A percentile compares a stretch with the other conserved stretches of the same genome.
Conservation (phyloP, 768 basidiomycete species). For the Mycena rosella region DNA sequence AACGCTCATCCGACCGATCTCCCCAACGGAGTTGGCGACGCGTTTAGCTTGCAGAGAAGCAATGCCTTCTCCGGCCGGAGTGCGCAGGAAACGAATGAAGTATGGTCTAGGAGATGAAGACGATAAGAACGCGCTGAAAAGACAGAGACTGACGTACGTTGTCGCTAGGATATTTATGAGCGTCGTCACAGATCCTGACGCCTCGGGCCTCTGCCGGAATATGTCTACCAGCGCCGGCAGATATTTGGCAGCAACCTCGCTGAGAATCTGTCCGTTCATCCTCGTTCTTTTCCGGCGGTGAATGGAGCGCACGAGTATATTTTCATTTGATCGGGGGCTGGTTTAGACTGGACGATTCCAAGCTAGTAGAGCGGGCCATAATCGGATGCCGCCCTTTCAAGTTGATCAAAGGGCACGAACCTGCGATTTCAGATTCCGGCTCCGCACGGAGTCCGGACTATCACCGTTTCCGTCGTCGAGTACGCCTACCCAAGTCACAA, state of each 20-base stretch:
- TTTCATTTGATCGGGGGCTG: constrained; percentile 13
- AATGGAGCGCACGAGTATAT: constrained; percentile 26
- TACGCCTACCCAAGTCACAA: constrained; percentile 26
- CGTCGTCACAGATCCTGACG: constrained; percentile 41
- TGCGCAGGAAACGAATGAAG: constrained; percentile 54
- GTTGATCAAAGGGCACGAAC: neutral
- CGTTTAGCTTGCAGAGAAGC: constrained; percentile 53
- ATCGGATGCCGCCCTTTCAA: neutral
- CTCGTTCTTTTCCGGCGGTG: neutral
- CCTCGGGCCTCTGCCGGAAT: constrained; percentile 42
- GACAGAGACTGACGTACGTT: constrained; percentile 44
- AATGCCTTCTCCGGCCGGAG: constrained; percentile 47
- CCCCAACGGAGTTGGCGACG: constrained; percentile 42
- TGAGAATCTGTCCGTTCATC: constrained; percentile 14
- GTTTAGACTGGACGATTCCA: constrained; percentile 23
- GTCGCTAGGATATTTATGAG: constrained; percentile 51
- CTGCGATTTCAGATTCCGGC: constrained; percentile 13
- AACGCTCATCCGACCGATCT: constrained; percentile 36
- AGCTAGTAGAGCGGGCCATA: constrained; percentile 3
- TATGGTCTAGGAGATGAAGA: constrained; percentile 50
- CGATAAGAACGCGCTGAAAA: neutral
- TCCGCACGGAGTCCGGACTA: constrained; percentile 14
- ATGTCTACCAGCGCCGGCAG: constrained; percentile 49
- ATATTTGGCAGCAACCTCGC: constrained; percentile 55
- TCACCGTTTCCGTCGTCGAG: neutral